phyloP scores from a whole-genome alignment of 129 eudicot genomes.

The Sambucus nigra region DNA sequence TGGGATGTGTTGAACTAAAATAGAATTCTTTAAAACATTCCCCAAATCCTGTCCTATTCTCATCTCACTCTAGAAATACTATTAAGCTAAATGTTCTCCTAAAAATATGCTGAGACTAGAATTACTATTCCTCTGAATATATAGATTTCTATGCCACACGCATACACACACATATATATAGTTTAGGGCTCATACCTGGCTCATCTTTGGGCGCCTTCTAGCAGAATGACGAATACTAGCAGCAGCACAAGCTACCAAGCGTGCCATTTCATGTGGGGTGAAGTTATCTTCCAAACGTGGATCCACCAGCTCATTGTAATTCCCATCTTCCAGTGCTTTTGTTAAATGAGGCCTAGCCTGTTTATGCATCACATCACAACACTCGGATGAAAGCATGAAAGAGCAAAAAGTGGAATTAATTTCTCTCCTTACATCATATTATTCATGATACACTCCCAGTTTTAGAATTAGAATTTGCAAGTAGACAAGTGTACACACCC shows the following conservation, averaged over 20 bases:
- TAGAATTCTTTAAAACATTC: too few species aligned
- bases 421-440: neutral
- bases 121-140: neutral
- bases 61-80: too few species aligned
- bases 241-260: conserved; percentile 63
- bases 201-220: conserved; percentile 77
- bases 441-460: neutral
- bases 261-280: conserved; percentile 43
- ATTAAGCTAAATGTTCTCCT: too few species aligned
- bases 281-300: conserved; percentile 59
- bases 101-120: too few species aligned
- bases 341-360: conserved; percentile 67
- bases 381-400: neutral
- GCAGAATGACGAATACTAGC: conserved; percentile 84
- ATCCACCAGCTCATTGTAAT: conserved; percentile 53
- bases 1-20: neutral
- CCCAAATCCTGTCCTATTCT: too few species aligned
- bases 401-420: neutral
- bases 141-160: too few species aligned
- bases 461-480: neutral
- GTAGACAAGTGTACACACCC: conserved; percentile 27
- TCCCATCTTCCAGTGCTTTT: conserved; percentile 60
- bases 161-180: neutral
- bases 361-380: neutral
- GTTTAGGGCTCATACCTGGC: conserved; percentile 42